These are phyloP conservation scores for Tubosaeta sp. DNA, from an alignment of 768 basidiomycete species.

Conservation along the genomic window DNA sequence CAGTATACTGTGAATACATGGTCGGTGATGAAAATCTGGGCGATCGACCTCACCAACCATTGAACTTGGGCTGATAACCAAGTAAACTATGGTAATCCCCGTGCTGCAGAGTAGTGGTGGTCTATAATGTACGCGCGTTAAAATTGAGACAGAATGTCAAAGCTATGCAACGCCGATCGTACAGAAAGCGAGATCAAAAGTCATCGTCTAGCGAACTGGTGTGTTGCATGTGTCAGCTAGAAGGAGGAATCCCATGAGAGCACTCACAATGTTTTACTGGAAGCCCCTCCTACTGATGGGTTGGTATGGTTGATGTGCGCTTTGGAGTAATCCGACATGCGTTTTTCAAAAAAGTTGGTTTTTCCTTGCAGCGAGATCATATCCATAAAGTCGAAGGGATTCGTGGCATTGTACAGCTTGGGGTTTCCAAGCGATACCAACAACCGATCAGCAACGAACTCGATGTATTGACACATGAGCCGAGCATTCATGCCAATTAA, in stretches of 20 bases:
- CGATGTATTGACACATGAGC: conserved; percentile 87
- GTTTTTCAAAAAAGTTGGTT: conserved; percentile 4
- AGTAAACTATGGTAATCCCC: no score
- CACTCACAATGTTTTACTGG: conserved; percentile 35
- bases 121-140: no score
- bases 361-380: conserved; percentile 2
- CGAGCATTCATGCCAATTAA: conserved; percentile 88
- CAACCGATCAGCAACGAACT: conserved; percentile 87
- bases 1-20: no score
- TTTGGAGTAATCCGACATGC: conserved; percentile 52
- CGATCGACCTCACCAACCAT: no score
- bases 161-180: not conserved
- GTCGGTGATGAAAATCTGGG: no score
- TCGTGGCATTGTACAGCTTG: conserved; percentile 60
- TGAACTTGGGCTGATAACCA: no score
- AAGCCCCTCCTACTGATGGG: not conserved
- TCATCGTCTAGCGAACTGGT: conserved; percentile 16
- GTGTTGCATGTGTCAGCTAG: not conserved
- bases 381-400: conserved; percentile 2
- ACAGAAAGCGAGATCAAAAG: conserved; percentile 8
- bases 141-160: not conserved
- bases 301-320: conserved; percentile 45
- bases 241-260: no score
- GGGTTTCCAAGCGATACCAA: conserved; percentile 81
- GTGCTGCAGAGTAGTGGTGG: no score